Evolutionary conservation across 164 flowering plant species (phyloP).

Genomic region (Tetracentron sinense): DNA sequence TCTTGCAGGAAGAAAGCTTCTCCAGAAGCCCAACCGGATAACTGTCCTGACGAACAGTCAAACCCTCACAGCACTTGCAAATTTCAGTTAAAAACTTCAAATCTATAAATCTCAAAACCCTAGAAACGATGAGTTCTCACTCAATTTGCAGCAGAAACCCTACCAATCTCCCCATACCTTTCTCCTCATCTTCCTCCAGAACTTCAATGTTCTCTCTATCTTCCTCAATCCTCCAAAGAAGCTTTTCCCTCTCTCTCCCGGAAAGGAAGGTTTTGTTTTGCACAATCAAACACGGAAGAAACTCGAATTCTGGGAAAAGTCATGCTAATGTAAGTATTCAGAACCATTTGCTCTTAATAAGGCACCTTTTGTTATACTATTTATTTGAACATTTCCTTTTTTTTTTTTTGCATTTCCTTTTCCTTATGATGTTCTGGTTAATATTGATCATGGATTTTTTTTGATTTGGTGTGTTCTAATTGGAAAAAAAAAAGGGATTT

Average conservation of each 20-base stretch:
- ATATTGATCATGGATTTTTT: not conserved
- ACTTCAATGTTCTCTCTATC: constrained; percentile 3
- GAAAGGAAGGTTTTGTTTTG: not conserved
- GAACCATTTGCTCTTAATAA: not conserved
- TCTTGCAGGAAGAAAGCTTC: too few relatives aligned
- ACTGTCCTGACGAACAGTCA: too few relatives aligned
- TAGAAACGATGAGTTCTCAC: constrained; percentile 3
- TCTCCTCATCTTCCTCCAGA: constrained; percentile 3
- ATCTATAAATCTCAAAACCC: too few relatives aligned
- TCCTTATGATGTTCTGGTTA: not conserved
- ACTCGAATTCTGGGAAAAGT: not conserved
- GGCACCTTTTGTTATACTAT: not conserved
- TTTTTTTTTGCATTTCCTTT: not conserved
- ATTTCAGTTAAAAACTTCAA: too few relatives aligned
- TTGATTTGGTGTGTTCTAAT: not conserved
- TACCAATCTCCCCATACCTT: not conserved
- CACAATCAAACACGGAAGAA: not conserved
- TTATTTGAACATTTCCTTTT: not conserved
- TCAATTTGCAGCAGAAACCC: constrained; percentile 6
- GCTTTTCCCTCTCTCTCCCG: not conserved
- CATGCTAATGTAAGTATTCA: constrained; percentile 11
- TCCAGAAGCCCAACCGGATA: too few relatives aligned
- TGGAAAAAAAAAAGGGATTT: too few relatives aligned
- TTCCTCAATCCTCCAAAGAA: constrained; percentile 3
- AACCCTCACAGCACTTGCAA: too few relatives aligned